Conservation (phyloP, 2,329 filamentous ascomycete genomes). For the Colletotrichum cuscutae region DNA sequence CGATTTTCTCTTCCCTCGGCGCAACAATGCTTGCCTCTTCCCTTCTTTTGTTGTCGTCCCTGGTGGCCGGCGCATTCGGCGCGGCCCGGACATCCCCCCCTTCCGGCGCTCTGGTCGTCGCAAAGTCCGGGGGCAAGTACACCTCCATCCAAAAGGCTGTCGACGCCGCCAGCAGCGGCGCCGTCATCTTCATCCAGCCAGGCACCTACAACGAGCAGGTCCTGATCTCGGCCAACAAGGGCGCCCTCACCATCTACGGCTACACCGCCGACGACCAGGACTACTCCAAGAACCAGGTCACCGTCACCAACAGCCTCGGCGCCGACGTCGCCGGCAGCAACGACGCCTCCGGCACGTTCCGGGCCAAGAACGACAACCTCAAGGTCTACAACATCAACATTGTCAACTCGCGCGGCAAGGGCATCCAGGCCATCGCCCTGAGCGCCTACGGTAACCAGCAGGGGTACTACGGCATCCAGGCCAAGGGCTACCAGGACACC, state of each 20-base stretch:
- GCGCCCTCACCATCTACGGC: conserved; percentile 73
- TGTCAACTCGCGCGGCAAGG: conserved; percentile 57
- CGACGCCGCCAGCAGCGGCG: conserved; percentile 62
- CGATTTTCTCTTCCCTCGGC: background rate
- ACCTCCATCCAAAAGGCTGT: conserved; percentile 61
- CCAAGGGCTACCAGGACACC: conserved; percentile 66
- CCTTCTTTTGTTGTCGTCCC: conserved; percentile 32
- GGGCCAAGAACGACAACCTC: conserved; percentile 52
- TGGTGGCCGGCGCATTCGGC: conserved; percentile 32
- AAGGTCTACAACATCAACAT: conserved; percentile 69
- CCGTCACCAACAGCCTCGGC: conserved; percentile 50
- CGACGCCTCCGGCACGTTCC: conserved; percentile 50
- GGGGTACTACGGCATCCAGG: conserved; percentile 64
- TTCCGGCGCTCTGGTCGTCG: conserved; percentile 45
- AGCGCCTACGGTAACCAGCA: conserved; percentile 50
- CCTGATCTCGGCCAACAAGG: conserved; percentile 58
- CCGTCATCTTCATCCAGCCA: conserved; percentile 47
- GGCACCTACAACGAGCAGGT: conserved; percentile 54
- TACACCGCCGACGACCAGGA: conserved; percentile 41
- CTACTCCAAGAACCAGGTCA: conserved; percentile 63
- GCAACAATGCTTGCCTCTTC: conserved; percentile 24
- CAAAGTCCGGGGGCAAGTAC: conserved; percentile 40
- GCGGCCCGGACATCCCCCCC: conserved; percentile 44
- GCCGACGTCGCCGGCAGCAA: conserved; percentile 53
- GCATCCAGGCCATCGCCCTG: conserved; percentile 64